Base-by-base conservation (phyloP, 164 flowering plant species). In the Tetrastigma voinierianum region DNA sequence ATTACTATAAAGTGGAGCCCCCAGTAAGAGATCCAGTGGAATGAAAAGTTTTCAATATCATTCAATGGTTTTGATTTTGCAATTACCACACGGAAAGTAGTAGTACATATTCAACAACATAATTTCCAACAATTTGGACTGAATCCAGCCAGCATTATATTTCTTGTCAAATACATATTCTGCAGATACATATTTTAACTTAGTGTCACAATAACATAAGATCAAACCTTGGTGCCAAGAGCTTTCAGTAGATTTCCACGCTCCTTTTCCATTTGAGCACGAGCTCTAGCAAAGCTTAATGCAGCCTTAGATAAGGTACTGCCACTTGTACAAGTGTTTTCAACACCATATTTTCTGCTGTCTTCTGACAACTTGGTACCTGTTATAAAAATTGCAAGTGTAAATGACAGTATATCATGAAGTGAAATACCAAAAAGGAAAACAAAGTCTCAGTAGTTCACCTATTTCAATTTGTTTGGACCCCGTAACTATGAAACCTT, bases 381-480 rank as follows among this genome's bases (percentile, higher is more conserved):
- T 87, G 70, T 48, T 51, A n/a, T 69, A 78, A 68, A 62, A 17
- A 44, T 14, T 32, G 40, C 8, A 25, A 25, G 8, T 32, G 40
- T 32, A 32, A 32, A 32, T 32, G 40, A 32, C 3, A 32, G 6
- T 3, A 7, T 7, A 32, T 4, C 40, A 32, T 32, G 5, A 32
- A 32, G 6, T 32, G 40, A 32, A 32, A 10, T 9, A 43, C 12
- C 15, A 60, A 25, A 24, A 70, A 24, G 15, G 49, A 52, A 18
- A 65, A 49, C 20, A 63, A 25, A 70, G 14, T 53, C 51, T 67
- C 52, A 16, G 21, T 15, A 73, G 66, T 74, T 70, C 57, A 86
- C 98, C 96, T 72, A 95, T 92, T 68, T 90, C 94, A 64, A 91
- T 85, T 84, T 95, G 96, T 76, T 92, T 95, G 54, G 96, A 84